Conservation (phyloP, 2,329 filamentous ascomycete species). For the Aureobasidium sp. region DNA sequence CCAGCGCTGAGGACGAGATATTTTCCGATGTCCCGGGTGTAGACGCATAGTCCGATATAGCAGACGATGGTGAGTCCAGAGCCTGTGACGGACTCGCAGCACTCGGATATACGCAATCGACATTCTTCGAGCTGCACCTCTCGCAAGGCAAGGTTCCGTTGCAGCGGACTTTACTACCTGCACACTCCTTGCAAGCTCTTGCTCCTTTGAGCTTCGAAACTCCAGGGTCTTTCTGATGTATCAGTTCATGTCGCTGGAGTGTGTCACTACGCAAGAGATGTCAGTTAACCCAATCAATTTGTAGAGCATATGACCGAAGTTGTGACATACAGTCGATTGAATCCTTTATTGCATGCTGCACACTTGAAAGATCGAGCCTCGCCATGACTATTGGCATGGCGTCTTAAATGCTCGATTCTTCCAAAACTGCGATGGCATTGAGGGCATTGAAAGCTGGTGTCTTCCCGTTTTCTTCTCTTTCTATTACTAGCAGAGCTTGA, state of each 20-base stretch:
- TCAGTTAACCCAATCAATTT: not conserved
- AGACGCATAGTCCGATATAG: not conserved
- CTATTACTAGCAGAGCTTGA: not conserved
- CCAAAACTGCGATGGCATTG: constrained; percentile 18
- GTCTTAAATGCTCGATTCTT: constrained; percentile 19
- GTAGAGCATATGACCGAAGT: not conserved
- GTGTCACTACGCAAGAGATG: constrained; percentile 16
- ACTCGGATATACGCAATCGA: constrained; percentile 20
- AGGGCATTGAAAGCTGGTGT: constrained; percentile 14
- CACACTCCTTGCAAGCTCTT: constrained; percentile 22
- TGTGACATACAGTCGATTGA: constrained; percentile 17
- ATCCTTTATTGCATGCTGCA: constrained; percentile 18
- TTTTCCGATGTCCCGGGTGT: not conserved
- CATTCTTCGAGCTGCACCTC: constrained; percentile 18
- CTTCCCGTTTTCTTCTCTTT: constrained; percentile 11
- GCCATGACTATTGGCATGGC: constrained; percentile 20
- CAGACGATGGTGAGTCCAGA: not conserved
- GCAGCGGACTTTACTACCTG: constrained; percentile 22
- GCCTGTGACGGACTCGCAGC: not conserved
- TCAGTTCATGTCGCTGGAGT: constrained; percentile 20
- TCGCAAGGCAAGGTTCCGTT: constrained; percentile 21
- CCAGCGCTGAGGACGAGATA: not conserved
- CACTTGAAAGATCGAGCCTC: constrained; percentile 19
- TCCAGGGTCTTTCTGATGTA: constrained; percentile 17
- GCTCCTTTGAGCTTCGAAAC: constrained; percentile 17